Base-by-base conservation (phyloP, 2,329 filamentous ascomycete species). In the Cercospora sesami region DNA sequence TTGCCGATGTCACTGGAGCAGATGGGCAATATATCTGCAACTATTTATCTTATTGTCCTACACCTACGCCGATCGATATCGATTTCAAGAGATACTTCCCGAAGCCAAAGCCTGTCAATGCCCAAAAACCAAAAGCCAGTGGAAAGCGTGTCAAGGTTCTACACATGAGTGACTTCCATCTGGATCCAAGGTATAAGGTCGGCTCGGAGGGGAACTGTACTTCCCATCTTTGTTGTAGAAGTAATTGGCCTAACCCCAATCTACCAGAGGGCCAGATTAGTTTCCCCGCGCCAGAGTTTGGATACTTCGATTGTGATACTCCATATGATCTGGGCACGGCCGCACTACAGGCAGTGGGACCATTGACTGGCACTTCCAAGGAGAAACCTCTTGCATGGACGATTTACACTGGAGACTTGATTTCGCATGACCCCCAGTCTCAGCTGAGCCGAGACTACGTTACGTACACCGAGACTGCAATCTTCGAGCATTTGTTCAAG, bases 1-100 rank as follows among this genome's bases (percentile, higher is more conserved):
- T 83, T 53, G 85, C 85, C 7, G 81, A 88, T 73, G 79, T 87
- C 8, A 78, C 78, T 21, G 86, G 85, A 8, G 78, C 83, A 2
- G 86, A 89, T 73, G 86, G 86, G 5, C 78, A 82, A 64, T 87
- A 86, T 68, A 87, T 89, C 57, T 88, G 86, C 78, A 82, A 83
- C 69, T 81, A 78, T 16, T 71, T 87, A 5, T 82, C 80, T 0
- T 86, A 83, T 73, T 88, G 86, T 73, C 75, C 80, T 0, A 73
- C 75, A 12, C 86, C 86, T 5, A 74, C 73, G 0, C 82, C 84
- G 2, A 77, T 78, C 6, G 79, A 82, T 0, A 75, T 85, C 31
- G 80, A 85, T 69, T 82, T 79, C 1, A 80, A 81, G 0, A 69
- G 70, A 2, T 71, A 83, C 4, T 88, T 88, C 66, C 82, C 85